phyloP scores from a whole-genome alignment of 192 early-diverging fungal species.

The Cladochytrium replicatum region DNA sequence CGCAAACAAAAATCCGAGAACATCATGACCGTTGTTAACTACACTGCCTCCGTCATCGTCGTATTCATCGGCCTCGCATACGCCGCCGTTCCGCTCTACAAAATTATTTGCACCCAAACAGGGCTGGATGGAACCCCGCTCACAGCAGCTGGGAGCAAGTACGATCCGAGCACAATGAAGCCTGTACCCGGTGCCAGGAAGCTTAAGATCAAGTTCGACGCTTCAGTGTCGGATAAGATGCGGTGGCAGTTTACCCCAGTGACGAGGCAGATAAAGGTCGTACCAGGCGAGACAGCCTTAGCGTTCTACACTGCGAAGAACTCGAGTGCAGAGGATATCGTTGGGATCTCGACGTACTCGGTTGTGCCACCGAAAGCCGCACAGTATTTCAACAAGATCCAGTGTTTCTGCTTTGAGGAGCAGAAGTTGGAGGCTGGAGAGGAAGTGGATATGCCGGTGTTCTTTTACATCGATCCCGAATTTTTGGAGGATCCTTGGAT shows the following conservation, averaged over 20 bases:
- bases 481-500: conserved; percentile 89
- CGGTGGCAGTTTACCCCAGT: conserved; percentile 88
- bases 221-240: conserved; percentile 61
- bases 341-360: conserved; percentile 95
- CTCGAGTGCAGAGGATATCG: conserved; percentile 70
- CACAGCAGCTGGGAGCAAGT: conserved; percentile 49
- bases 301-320: conserved; percentile 95
- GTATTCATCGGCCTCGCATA: conserved; percentile 77
- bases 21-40: too few relatives aligned
- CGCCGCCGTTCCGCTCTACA: conserved; percentile 91
- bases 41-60: conserved; percentile 73
- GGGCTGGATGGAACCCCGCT: conserved; percentile 83
- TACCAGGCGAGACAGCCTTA: conserved; percentile 92
- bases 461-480: conserved; percentile 97
- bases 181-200: conserved; percentile 51
- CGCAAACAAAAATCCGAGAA: too few relatives aligned
- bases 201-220: conserved; percentile 49
- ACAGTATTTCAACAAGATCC: conserved; percentile 98
- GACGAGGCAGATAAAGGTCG: conserved; percentile 72
- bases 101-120: conserved; percentile 87
- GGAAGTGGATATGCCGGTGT: conserved; percentile 76
- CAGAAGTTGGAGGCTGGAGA: conserved; percentile 82
- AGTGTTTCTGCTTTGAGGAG: conserved; percentile 99
- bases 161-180: conserved; percentile 51
- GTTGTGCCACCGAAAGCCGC: conserved; percentile 87